Percentiles rank a stretch among this genome's conserved stretches.
phyloP scores from a whole-genome alignment of 2,329 filamentous ascomycete genomes.

The Dothistroma septosporum region DNA sequence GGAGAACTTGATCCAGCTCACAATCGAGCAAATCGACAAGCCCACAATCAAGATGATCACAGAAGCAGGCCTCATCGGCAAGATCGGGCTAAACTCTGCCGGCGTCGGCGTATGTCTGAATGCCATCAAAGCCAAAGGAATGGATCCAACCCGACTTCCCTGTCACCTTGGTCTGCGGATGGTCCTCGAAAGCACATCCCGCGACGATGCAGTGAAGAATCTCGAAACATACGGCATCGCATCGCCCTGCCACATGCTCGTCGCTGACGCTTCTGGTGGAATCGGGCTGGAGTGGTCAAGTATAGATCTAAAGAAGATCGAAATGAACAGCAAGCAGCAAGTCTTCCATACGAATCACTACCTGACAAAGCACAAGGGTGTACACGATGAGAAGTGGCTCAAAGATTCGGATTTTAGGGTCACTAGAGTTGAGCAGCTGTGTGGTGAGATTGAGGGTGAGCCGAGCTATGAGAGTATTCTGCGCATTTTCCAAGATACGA shows the following conservation, averaged over 20 bases:
- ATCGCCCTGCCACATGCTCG: constrained; percentile 51
- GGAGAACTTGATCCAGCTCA: constrained; percentile 48
- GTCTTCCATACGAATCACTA: constrained; percentile 47
- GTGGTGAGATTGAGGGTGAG: constrained; percentile 18
- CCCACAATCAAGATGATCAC: constrained; percentile 55
- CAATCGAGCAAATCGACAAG: constrained; percentile 42
- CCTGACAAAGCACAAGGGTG: constrained; percentile 36
- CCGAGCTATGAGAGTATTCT: constrained; percentile 14
- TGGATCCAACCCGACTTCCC: constrained; percentile 51
- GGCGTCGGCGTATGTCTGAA: constrained; percentile 60
- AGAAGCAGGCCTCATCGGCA: constrained; percentile 60
- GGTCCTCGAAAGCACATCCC: constrained; percentile 51
- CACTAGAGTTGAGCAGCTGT: constrained; percentile 35
- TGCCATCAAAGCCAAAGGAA: constrained; percentile 56
- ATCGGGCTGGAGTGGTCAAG: constrained; percentile 50
- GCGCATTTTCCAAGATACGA: constrained; percentile 37
- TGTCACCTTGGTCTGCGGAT: constrained; percentile 59
- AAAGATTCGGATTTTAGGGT: constrained; percentile 39
- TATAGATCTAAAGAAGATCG: constrained; percentile 31
- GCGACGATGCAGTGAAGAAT: constrained; percentile 44
- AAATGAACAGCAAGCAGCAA: constrained; percentile 33
- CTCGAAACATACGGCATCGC: constrained; percentile 50
- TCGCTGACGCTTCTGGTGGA: constrained; percentile 47
- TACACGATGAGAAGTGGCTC: constrained; percentile 42
- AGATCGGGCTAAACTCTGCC: constrained; percentile 59